These are phyloP conservation scores for Alternaria brassicae DNA, from an alignment of 2,329 filamentous ascomycete species.

Conservation along the genomic window DNA sequence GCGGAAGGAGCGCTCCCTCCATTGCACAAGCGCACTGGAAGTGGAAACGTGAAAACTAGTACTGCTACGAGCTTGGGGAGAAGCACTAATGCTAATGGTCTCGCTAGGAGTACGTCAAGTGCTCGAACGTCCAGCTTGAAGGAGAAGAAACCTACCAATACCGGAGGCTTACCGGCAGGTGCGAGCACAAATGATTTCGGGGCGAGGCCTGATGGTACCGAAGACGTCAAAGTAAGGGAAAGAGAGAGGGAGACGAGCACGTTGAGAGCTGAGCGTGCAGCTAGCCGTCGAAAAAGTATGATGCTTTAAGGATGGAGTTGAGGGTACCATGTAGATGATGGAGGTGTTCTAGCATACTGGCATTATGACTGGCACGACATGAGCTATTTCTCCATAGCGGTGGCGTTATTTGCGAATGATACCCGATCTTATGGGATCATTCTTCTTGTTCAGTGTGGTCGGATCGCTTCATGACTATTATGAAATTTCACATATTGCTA, in stretches of 20 bases:
- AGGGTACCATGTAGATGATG: slow-evolving; percentile 6
- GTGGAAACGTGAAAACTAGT: slow-evolving; percentile 31
- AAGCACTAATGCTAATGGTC: slow-evolving; percentile 22
- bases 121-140: slow-evolving; percentile 21
- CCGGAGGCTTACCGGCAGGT: slow-evolving; percentile 10
- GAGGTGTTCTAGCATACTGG: background rate
- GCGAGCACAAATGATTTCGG: slow-evolving; percentile 21
- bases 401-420: slow-evolving; percentile 18
- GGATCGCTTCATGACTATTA: background rate
- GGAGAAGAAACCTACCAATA: slow-evolving; percentile 22
- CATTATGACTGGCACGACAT: background rate
- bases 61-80: slow-evolving; percentile 18
- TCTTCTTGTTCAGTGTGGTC: background rate
- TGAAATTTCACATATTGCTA: background rate
- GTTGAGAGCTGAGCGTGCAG: slow-evolving; percentile 46
- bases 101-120: slow-evolving; percentile 16
- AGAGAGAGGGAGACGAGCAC: slow-evolving; percentile 25
- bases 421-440: slow-evolving; percentile 8
- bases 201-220: slow-evolving; percentile 15
- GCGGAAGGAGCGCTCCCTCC: slow-evolving; percentile 27
- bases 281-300: slow-evolving; percentile 54
- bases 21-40: slow-evolving; percentile 39
- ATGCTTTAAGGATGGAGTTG: slow-evolving; percentile 43
- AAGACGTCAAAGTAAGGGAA: slow-evolving; percentile 13
- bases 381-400: slow-evolving; percentile 10